Conservation (phyloP, 2,329 filamentous ascomycete genomes). For the Xylaria polymorpha region DNA sequence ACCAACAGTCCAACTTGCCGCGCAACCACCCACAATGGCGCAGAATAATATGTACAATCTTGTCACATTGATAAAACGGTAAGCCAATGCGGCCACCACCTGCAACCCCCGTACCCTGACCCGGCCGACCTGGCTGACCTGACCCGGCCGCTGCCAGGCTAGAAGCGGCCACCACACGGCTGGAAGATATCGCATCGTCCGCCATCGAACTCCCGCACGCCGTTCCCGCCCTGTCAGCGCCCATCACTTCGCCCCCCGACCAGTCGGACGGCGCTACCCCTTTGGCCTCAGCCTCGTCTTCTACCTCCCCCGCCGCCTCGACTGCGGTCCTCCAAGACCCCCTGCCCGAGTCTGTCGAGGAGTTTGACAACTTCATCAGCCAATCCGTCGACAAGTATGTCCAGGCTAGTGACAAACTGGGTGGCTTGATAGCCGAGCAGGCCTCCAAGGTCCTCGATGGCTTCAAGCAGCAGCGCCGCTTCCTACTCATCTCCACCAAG, state of each 20-base stretch:
- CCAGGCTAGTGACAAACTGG: constrained; percentile 80
- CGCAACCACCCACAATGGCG: constrained; percentile 64
- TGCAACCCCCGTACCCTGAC: constrained; percentile 21
- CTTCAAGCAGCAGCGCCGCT: constrained; percentile 87
- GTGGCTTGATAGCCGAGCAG: constrained; percentile 82
- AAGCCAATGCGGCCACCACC: constrained; percentile 52
- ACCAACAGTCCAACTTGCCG: not conserved
- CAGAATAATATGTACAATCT: constrained; percentile 93
- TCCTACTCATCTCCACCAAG: constrained; percentile 88
- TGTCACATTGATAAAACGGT: constrained; percentile 98
- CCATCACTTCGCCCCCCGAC: constrained; percentile 52
- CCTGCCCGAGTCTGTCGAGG: constrained; percentile 82
- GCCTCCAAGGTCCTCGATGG: constrained; percentile 68
- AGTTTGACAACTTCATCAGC: constrained; percentile 84
- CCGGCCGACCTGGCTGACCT: constrained; percentile 50
- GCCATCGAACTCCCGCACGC: constrained; percentile 69
- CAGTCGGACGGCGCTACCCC: constrained; percentile 53
- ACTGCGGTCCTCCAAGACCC: constrained; percentile 61
- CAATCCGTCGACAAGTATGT: constrained; percentile 82
- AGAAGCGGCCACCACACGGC: constrained; percentile 93
- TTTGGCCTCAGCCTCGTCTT: constrained; percentile 53
- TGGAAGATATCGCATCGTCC: constrained; percentile 94
- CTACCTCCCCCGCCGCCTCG: constrained; percentile 44
- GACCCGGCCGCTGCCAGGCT: constrained; percentile 72
- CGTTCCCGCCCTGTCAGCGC: constrained; percentile 58